These are phyloP conservation scores for Fusarium brachygibbosum DNA, from an alignment of 2,329 filamentous ascomycete species.

Conservation along the genomic window DNA sequence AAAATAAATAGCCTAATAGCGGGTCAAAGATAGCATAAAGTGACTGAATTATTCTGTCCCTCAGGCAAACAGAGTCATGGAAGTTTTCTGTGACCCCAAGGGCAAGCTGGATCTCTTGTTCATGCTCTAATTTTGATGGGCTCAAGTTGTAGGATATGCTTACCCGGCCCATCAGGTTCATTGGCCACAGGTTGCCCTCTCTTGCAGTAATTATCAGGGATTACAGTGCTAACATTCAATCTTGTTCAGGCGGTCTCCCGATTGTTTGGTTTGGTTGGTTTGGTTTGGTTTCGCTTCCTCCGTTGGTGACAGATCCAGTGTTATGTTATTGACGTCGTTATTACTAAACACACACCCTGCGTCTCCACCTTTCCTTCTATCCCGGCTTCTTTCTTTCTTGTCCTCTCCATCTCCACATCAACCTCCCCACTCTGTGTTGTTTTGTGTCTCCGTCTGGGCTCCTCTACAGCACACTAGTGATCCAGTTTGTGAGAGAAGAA, in stretches of 20 bases:
- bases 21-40: too few relatives aligned
- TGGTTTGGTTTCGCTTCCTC: slow-evolving; percentile 39
- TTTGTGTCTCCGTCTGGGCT: slow-evolving; percentile 34
- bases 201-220: slow-evolving; percentile 6
- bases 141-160: background rate
- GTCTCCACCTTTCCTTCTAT: slow-evolving; percentile 23
- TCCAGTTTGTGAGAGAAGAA: slow-evolving; percentile 12
- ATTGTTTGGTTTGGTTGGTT: slow-evolving; percentile 39
- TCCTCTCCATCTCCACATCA: slow-evolving; percentile 41
- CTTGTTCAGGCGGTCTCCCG: slow-evolving; percentile 22
- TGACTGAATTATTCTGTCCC: too few relatives aligned
- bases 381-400: slow-evolving; percentile 29
- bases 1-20: too few relatives aligned
- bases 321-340: slow-evolving; percentile 40
- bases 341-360: slow-evolving; percentile 25
- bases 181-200: background rate
- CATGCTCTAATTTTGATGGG: background rate
- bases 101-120: background rate
- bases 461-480: slow-evolving; percentile 30
- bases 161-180: background rate
- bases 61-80: too few relatives aligned
- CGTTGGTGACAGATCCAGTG: slow-evolving; percentile 19
- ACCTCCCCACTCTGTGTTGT: slow-evolving; percentile 36
- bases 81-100: too few relatives aligned
- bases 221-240: background rate